Evolutionary conservation across 441 rosid genomes (phyloP).

Genomic region (Bocquillonia castaneifolia): DNA sequence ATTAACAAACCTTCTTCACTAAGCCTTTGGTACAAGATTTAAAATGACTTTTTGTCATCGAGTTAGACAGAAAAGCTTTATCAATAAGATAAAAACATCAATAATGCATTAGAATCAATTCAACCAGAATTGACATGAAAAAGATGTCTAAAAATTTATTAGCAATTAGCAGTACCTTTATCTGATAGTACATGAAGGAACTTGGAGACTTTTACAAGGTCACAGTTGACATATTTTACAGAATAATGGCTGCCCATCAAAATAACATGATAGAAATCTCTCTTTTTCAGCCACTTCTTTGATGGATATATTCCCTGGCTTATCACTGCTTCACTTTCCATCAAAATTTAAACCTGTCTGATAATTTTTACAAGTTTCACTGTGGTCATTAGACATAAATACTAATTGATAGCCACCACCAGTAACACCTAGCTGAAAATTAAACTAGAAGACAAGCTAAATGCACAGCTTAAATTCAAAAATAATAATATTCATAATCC

Average conservation of each 20-base stretch:
- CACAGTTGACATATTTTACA: constrained; percentile 7
- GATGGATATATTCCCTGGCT: no score
- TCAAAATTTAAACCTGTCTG: background rate
- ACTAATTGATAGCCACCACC: constrained; percentile 6
- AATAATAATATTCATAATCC: background rate
- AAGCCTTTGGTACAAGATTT: background rate
- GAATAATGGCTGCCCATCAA: background rate
- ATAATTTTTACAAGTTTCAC: background rate
- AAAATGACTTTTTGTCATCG: background rate
- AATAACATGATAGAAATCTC: background rate
- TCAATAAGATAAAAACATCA: background rate
- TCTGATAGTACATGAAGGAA: background rate
- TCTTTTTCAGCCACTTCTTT: background rate
- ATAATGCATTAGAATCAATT: background rate
- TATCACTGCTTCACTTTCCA: constrained; percentile 3
- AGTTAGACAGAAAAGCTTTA: background rate
- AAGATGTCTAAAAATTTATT: background rate
- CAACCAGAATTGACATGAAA: background rate
- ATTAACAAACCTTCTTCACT: constrained; percentile 1
- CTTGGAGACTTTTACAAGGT: constrained; percentile 14
- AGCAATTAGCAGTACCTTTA: constrained; percentile 21
- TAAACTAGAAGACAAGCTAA: background rate
- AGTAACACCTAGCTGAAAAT: background rate
- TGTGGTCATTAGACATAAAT: background rate
- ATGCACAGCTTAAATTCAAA: background rate